Evolutionary conservation across 2,329 filamentous ascomycete genomes (phyloP).

Genomic region (Alternaria triticimaculans): DNA sequence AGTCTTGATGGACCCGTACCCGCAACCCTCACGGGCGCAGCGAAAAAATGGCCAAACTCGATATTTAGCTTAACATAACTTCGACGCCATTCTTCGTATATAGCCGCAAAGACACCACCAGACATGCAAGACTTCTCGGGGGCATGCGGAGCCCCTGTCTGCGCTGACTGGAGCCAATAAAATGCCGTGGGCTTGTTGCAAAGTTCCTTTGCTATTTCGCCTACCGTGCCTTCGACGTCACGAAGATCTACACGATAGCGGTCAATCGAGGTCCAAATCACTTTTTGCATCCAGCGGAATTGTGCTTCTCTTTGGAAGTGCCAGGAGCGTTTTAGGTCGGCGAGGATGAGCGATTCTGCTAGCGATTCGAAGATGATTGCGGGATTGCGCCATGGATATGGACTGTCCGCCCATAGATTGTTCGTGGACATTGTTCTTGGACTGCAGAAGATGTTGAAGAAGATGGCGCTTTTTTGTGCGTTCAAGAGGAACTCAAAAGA

Average conservation of each 20-base stretch:
- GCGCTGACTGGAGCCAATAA: slow-evolving; percentile 18
- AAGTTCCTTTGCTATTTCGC: slow-evolving; percentile 12
- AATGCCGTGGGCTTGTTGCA: slow-evolving; percentile 21
- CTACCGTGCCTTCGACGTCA: slow-evolving; percentile 12
- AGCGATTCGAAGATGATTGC: slow-evolving; percentile 8
- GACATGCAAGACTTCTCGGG: slow-evolving; percentile 8
- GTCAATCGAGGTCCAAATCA: slow-evolving; percentile 9
- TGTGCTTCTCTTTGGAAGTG: slow-evolving; percentile 18
- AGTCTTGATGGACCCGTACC: slow-evolving; percentile 15
- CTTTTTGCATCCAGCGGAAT: slow-evolving; percentile 13
- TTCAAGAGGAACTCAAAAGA: slow-evolving; percentile 10
- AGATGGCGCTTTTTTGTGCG: slow-evolving; percentile 3
- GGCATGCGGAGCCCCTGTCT: slow-evolving; percentile 7
- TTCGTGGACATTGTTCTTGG: slow-evolving; percentile 8
- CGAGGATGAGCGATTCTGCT: slow-evolving; percentile 11
- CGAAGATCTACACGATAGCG: slow-evolving; percentile 9
- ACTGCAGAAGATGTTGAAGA: slow-evolving; percentile 1
- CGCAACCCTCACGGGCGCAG: slow-evolving; percentile 17
- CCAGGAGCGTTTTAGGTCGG: slow-evolving; percentile 18
- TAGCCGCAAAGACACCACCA: slow-evolving; percentile 13
- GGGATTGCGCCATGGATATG: slow-evolving; percentile 17
- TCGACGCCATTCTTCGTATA: slow-evolving; percentile 20
- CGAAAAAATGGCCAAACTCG: slow-evolving; percentile 24
- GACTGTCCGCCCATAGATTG: slow-evolving; percentile 9
- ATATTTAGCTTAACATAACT: slow-evolving; percentile 11